Conservation (phyloP, 2,329 filamentous ascomycete genomes). For the Scedosporium boydii region DNA sequence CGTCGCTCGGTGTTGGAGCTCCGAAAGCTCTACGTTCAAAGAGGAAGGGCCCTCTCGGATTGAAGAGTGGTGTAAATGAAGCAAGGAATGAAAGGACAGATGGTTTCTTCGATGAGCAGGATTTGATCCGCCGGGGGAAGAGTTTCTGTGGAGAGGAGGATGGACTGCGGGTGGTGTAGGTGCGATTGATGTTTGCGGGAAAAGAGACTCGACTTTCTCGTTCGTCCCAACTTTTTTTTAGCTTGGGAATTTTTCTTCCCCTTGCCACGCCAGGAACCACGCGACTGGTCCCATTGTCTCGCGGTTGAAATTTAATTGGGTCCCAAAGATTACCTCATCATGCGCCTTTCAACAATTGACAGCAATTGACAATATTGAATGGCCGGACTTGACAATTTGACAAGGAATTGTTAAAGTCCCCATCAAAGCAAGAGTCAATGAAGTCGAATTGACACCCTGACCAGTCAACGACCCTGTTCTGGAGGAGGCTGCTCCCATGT, state of each 20-base stretch:
- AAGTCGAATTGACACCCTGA: background rate
- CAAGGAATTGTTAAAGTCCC: too few relatives aligned
- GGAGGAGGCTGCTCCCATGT: background rate
- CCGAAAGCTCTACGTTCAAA: too few relatives aligned
- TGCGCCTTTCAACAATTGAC: too few relatives aligned
- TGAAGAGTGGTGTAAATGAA: background rate
- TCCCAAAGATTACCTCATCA: background rate
- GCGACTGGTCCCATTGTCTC: background rate
- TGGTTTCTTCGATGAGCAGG: too few relatives aligned
- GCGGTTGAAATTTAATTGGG: background rate
- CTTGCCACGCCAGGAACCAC: constrained; percentile 4
- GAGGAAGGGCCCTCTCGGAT: background rate
- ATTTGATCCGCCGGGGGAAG: background rate
- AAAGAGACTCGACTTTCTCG: background rate
- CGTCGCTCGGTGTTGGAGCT: too few relatives aligned
- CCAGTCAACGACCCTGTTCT: background rate
- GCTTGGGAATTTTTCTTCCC: background rate
- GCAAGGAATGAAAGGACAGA: background rate
- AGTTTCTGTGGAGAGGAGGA: background rate
- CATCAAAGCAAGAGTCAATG: too few relatives aligned
- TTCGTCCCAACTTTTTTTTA: background rate
- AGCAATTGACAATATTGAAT: too few relatives aligned
- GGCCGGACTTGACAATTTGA: too few relatives aligned
- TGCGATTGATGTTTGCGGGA: background rate
- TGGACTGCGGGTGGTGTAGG: background rate